These are phyloP conservation scores for Hura crepitans DNA, from an alignment of 441 rosid species.

Conservation along the genomic window DNA sequence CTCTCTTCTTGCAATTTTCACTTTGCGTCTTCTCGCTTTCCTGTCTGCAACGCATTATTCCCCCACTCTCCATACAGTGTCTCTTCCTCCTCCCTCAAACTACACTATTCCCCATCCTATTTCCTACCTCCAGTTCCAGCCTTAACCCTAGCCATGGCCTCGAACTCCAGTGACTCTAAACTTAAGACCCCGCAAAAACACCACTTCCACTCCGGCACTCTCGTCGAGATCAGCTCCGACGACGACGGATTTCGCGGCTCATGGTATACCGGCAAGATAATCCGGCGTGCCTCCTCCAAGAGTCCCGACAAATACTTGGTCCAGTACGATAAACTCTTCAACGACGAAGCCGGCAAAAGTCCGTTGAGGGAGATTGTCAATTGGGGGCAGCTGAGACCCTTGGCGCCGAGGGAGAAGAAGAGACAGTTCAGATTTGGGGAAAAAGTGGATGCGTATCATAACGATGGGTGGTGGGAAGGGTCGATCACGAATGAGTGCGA, in stretches of 20 bases:
- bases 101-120: background rate
- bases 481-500: conserved; percentile 49
- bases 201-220: conserved; percentile 40
- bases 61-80: no score
- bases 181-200: conserved; percentile 11
- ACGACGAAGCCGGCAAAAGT: conserved; percentile 43
- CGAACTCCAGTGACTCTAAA: conserved; percentile 24
- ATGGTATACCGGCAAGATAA: conserved; percentile 52
- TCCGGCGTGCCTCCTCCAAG: conserved; percentile 31
- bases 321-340: conserved; percentile 48
- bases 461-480: conserved; percentile 96
- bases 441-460: conserved; percentile 59
- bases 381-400: conserved; percentile 52
- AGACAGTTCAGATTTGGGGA: conserved; percentile 44
- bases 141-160: conserved; percentile 31
- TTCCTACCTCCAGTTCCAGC: background rate
- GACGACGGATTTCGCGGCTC: conserved; percentile 71
- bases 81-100: background rate
- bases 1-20: no score
- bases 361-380: conserved; percentile 43
- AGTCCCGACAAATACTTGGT: conserved; percentile 36
- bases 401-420: conserved; percentile 48
- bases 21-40: background rate
- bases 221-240: conserved; percentile 60
- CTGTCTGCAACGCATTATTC: background rate